Conservation (phyloP, 208 protist genomes). For the Leptomonas pyrrhocoris region DNA sequence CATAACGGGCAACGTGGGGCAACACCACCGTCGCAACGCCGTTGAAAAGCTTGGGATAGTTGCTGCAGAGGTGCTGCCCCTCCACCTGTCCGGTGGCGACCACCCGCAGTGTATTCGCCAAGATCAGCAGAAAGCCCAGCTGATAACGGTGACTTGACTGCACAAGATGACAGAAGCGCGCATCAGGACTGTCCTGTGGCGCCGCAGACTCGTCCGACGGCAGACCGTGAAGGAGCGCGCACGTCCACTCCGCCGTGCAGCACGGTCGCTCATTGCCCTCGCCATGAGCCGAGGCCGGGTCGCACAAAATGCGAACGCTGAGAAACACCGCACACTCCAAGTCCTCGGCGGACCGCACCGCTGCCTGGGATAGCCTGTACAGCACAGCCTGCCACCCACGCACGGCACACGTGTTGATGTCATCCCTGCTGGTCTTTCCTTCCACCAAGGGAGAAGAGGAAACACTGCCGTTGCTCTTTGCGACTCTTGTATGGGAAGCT, state of each 20-base stretch:
- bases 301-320: constrained; percentile 61
- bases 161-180: constrained; percentile 20
- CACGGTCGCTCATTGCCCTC: constrained; percentile 86
- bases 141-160: constrained; percentile 51
- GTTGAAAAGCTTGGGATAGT: constrained; percentile 46
- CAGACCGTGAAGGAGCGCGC: constrained; percentile 44
- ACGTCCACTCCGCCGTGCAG: constrained; percentile 67
- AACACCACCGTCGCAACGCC: constrained; percentile 42
- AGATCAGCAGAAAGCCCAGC: constrained; percentile 65
- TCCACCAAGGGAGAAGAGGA: neutral
- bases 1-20: constrained; percentile 43
- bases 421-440: neutral
- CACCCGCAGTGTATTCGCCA: constrained; percentile 57
- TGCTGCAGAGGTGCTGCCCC: constrained; percentile 50
- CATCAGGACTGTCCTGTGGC: constrained; percentile 2
- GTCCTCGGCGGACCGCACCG: constrained; percentile 21
- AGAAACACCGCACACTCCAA: constrained; percentile 54
- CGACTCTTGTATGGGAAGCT: neutral
- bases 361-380: constrained; percentile 45
- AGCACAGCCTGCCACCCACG: constrained; percentile 51
- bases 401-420: constrained; percentile 11
- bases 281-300: constrained; percentile 58
- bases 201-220: neutral
- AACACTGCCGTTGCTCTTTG: neutral
- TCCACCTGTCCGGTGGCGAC: constrained; percentile 33